Base-by-base conservation (phyloP, 1,139 yeast species). In the Geotrichum bryndzae region DNA sequence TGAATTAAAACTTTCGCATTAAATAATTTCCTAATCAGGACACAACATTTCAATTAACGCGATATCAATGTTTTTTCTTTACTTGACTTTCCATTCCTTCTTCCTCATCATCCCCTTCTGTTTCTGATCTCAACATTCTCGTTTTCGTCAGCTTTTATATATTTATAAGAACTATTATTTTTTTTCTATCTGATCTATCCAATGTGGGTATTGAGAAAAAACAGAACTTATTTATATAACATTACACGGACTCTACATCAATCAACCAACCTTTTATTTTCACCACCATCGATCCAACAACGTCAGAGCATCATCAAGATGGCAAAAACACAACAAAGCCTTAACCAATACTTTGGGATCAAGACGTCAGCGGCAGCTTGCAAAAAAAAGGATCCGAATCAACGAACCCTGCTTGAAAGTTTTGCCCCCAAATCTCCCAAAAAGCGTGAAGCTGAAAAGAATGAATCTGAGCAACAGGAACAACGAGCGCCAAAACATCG, bases 331-430 rank as follows among this genome's bases (percentile, higher is more conserved):
- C 59, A 56, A 29, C 59, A 56, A 29, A 56, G 51, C 38, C 51
- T 56, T n/a, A 56, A 56, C 18, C 52, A 56, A 15, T 56, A 51
- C 41, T 56, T 56, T 41, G 51, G 59, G 10, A 46, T 56, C n/a
- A 41, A 50, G 22, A 56, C 51, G 6, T 27, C 29, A 13, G 45
- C 55, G 7, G 2, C 27, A 33, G 29, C 45, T 15, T 11, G 13
- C 48, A 41, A 41, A 10, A 18, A 18, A 6, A 51, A 56, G 35
- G 41, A 25, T 23, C 8, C 54, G 13, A 23, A 22, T 25, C 59
- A 51, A 11, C 33, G 10, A n/a, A 56, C 46, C 7, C 11, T 56
- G 48, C 8, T 41, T 15, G 48, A 41, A 15, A 29, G 51, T 29
- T 50, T 35, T 50, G 23, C 22, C 22, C 33, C 35, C 25, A 50